Percentiles rank a stretch among this genome's conserved stretches.
Conservation (phyloP, 768 basidiomycete species). For the Mrakia frigida region DNA sequence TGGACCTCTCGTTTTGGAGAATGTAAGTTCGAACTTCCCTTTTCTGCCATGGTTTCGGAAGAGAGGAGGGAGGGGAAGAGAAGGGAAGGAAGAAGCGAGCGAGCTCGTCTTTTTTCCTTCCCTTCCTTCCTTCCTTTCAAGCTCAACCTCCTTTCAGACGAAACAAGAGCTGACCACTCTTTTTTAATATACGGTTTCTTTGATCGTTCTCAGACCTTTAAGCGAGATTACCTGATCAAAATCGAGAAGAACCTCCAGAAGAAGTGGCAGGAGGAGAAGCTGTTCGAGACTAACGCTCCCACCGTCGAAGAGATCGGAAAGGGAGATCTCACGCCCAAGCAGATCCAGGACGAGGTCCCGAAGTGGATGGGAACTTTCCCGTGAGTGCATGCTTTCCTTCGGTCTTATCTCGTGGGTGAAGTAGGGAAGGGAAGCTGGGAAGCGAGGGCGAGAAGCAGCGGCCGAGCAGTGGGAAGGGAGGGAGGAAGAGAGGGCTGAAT, state of each 20-base stretch:
- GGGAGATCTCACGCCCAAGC: slow-evolving; percentile 56
- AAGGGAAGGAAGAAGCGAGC: not conserved
- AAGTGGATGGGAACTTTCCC: slow-evolving; percentile 99
- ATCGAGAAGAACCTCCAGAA: slow-evolving; percentile 81
- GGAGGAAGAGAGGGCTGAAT: no score
- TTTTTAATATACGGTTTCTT: no score
- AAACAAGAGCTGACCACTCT: not conserved
- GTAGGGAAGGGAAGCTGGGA: no score
- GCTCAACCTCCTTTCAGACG: not conserved
- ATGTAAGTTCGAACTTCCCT: not conserved
- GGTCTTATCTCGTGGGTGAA: not conserved
- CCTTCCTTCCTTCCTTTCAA: no score
- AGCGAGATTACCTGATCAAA: slow-evolving; percentile 77
- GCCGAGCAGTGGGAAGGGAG: slow-evolving; percentile 4
- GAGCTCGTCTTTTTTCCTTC: not conserved
- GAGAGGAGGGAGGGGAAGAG: no score
- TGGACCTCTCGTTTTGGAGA: slow-evolving; percentile 31
- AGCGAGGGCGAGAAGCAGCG: not conserved
- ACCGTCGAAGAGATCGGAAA: slow-evolving; percentile 47
- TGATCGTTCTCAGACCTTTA: slow-evolving; percentile 63
- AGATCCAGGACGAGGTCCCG: slow-evolving; percentile 71
- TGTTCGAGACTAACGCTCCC: slow-evolving; percentile 85
- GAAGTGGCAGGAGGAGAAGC: slow-evolving; percentile 65
- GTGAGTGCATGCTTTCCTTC: slow-evolving; percentile 47
- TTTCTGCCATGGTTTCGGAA: not conserved